A percentile compares a stretch with the other conserved stretches of the same genome.
Conservation (phyloP, 345 rosid genomes). For the Gossypium anomalum region DNA sequence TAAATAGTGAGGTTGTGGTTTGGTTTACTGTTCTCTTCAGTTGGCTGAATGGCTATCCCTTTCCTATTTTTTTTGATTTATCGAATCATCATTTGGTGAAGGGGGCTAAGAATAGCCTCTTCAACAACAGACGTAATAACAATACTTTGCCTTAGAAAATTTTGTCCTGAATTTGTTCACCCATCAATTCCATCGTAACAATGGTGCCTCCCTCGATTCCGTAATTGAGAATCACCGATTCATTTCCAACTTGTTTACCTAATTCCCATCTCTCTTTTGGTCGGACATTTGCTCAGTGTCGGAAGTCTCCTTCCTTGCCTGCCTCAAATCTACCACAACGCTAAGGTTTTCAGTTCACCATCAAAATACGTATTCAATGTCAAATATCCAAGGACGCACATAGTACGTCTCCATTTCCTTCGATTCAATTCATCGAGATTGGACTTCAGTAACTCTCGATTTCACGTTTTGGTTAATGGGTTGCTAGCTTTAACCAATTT, state of each 20-base stretch:
- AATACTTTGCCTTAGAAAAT: too few species aligned
- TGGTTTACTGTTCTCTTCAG: too few species aligned
- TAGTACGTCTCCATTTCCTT: constrained; percentile 71
- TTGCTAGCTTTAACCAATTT: constrained; percentile 67
- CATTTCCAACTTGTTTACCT: neutral
- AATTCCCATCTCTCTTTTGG: constrained; percentile 28
- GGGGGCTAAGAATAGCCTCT: too few species aligned
- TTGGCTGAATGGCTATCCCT: too few species aligned
- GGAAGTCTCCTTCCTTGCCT: constrained; percentile 23
- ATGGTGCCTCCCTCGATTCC: too few species aligned
- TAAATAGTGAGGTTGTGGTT: too few species aligned
- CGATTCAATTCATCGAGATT: constrained; percentile 40
- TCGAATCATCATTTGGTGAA: too few species aligned
- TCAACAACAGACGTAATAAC: too few species aligned
- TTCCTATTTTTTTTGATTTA: too few species aligned
- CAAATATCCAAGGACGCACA: constrained; percentile 54
- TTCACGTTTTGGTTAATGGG: constrained; percentile 68
- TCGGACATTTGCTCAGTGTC: constrained; percentile 31
- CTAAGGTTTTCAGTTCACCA: constrained; percentile 54
- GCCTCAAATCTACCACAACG: constrained; percentile 53
- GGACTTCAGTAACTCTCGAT: constrained; percentile 38
- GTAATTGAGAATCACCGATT: accelerated
- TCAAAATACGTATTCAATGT: constrained; percentile 57
- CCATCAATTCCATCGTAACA: too few species aligned
- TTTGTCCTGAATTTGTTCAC: too few species aligned